phyloP scores from a whole-genome alignment of 2,329 filamentous ascomycete genomes.

The Sporothrix globosa region DNA sequence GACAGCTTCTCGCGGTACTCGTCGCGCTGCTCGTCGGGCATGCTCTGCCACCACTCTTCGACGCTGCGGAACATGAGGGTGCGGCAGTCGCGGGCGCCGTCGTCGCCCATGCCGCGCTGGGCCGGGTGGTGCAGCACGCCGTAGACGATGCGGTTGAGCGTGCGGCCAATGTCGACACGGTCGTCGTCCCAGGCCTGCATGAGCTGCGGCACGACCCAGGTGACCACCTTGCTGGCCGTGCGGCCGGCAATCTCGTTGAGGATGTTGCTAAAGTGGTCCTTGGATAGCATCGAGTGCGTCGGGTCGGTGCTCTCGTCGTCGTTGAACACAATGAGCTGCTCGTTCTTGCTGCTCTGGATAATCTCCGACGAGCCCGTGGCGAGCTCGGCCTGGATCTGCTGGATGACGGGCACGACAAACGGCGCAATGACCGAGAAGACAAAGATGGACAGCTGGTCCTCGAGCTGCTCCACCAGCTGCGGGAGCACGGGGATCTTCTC shows the following conservation, averaged over 20 bases:
- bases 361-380: constrained; percentile 84
- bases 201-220: constrained; percentile 86
- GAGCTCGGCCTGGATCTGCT: constrained; percentile 84
- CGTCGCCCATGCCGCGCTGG: constrained; percentile 68
- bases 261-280: constrained; percentile 90
- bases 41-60: constrained; percentile 77
- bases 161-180: constrained; percentile 66
- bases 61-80: constrained; percentile 77
- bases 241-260: constrained; percentile 88
- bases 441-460: constrained; percentile 85
- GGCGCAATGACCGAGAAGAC: constrained; percentile 91
- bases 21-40: constrained; percentile 64
- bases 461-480: constrained; percentile 81
- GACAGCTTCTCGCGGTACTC: constrained; percentile 75
- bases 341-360: constrained; percentile 78
- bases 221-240: constrained; percentile 75
- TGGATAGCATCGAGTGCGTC: constrained; percentile 93
- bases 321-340: constrained; percentile 85
- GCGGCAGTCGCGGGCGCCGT: constrained; percentile 73
- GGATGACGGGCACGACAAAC: constrained; percentile 81
- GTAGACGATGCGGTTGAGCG: constrained; percentile 74
- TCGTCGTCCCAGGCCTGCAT: constrained; percentile 88
- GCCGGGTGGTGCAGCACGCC: constrained; percentile 90
- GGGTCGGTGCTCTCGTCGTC: constrained; percentile 78
- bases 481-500: constrained; percentile 85